Conservation (phyloP, 768 basidiomycete genomes). For the Leccinum barrowsii region DNA sequence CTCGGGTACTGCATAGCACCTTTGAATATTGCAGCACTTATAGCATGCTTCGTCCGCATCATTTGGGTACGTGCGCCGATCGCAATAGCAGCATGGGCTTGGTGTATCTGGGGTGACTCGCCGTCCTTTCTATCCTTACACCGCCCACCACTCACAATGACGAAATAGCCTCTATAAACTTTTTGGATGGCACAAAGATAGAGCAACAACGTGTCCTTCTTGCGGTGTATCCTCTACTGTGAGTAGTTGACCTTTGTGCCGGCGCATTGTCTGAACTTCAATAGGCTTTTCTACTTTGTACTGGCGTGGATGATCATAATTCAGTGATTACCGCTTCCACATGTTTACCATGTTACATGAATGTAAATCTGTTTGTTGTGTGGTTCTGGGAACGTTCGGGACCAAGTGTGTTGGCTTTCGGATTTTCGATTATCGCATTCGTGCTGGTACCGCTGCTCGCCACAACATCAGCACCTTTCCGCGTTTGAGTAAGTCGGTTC, state of each 20-base stretch:
- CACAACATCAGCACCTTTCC: background rate
- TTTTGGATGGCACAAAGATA: conserved; percentile 92
- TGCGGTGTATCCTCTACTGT: conserved; percentile 95
- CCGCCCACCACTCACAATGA: background rate
- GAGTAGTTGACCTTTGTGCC: conserved; percentile 30
- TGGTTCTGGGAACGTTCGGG: background rate
- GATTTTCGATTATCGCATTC: background rate
- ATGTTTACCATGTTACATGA: conserved; percentile 7
- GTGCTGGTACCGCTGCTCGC: background rate
- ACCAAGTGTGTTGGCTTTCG: background rate
- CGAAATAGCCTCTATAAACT: conserved; percentile 81
- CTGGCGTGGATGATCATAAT: conserved; percentile 97
- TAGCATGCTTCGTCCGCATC: conserved; percentile 78
- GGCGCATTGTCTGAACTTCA: conserved; percentile 1
- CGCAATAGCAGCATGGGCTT: conserved; percentile 84
- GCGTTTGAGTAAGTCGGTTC: background rate
- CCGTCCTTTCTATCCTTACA: background rate
- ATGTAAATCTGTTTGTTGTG: conserved; percentile 11
- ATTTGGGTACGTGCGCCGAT: conserved; percentile 88
- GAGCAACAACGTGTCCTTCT: conserved; percentile 86
- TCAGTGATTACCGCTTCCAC: conserved; percentile 43
- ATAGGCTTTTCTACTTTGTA: conserved; percentile 88
- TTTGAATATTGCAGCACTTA: conserved; percentile 83
- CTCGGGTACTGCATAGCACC: conserved; percentile 96
- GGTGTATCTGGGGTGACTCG: conserved; percentile 92